Evolutionary conservation across 192 early-diverging fungal species (phyloP).

Genomic region (Lobulomyces angularis): DNA sequence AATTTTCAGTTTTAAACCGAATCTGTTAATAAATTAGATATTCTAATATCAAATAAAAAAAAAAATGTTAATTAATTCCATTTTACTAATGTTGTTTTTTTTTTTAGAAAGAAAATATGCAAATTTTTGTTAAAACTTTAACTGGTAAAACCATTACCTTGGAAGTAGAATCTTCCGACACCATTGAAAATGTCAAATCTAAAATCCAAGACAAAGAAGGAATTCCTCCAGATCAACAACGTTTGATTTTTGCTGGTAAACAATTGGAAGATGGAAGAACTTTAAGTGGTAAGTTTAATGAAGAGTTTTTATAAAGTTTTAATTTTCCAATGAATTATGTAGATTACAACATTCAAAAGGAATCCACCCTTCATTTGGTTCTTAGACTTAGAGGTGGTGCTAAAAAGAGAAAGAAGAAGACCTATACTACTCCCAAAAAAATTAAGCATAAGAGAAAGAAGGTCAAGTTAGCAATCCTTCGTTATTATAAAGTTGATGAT

Average conservation of each 20-base stretch:
- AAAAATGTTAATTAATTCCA: too few species aligned
- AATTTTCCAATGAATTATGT: background rate
- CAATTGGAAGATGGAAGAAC: background rate
- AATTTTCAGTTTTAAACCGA: too few species aligned
- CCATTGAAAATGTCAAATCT: constrained; percentile 70
- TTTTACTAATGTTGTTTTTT: too few species aligned
- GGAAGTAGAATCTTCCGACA: constrained; percentile 60
- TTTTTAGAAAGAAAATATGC: too few species aligned
- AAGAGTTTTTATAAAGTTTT: background rate
- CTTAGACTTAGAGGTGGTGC: constrained; percentile 66
- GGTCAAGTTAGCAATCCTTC: constrained; percentile 96
- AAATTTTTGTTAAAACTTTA: constrained; percentile 27
- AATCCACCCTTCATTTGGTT: constrained; percentile 62
- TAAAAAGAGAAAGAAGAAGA: constrained; percentile 99
- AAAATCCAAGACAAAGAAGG: constrained; percentile 85
- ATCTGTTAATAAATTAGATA: too few species aligned
- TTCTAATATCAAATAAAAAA: too few species aligned
- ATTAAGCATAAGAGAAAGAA: constrained; percentile 98
- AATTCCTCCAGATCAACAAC: constrained; percentile 73
- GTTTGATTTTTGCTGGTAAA: constrained; percentile 9
- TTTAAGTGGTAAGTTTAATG: background rate
- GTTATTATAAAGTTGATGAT: constrained; percentile 99
- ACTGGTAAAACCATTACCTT: constrained; percentile 18
- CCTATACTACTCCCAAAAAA: constrained; percentile 99
- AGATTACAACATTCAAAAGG: constrained; percentile 51